phyloP scores from a whole-genome alignment of 352 stramenopile genomes.

The Phytophthora sp. region DNA sequence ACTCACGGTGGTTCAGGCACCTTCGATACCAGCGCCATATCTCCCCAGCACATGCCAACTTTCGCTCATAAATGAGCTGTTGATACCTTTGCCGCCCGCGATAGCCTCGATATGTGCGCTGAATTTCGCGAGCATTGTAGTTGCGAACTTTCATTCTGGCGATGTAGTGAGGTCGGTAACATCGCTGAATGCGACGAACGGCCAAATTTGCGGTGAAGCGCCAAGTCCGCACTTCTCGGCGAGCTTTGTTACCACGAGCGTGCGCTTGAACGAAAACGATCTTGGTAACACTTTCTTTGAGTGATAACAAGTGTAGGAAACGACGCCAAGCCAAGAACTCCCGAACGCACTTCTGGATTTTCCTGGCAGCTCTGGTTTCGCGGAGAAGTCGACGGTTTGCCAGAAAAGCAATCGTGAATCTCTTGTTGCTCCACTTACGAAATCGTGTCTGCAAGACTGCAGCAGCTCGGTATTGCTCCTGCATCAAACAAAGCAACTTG shows the following conservation, averaged over 20 bases:
- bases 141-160: slow-evolving; percentile 33
- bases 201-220: slow-evolving; percentile 31
- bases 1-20: slow-evolving; percentile 43
- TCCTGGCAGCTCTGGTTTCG: slow-evolving; percentile 45
- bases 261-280: slow-evolving; percentile 57
- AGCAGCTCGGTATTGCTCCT: slow-evolving; percentile 43
- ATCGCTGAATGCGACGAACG: slow-evolving; percentile 51
- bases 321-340: slow-evolving; percentile 56
- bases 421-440: slow-evolving; percentile 51
- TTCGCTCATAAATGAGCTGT: slow-evolving; percentile 26
- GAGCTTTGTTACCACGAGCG: slow-evolving; percentile 44
- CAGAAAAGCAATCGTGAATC: slow-evolving; percentile 46
- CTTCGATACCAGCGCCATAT: slow-evolving; percentile 66
- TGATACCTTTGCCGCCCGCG: slow-evolving; percentile 24
- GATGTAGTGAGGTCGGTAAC: slow-evolving; percentile 39
- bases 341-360: slow-evolving; percentile 57
- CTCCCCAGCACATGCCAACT: slow-evolving; percentile 10
- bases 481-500: slow-evolving; percentile 37
- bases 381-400: slow-evolving; percentile 45
- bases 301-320: slow-evolving; percentile 47
- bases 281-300: slow-evolving; percentile 40
- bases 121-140: slow-evolving; percentile 44
- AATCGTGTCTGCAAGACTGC: slow-evolving; percentile 48
- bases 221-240: slow-evolving; percentile 33
- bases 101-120: slow-evolving; percentile 58